Conservation (phyloP, 2,329 filamentous ascomycete species). For the Beauveria caledonica region DNA sequence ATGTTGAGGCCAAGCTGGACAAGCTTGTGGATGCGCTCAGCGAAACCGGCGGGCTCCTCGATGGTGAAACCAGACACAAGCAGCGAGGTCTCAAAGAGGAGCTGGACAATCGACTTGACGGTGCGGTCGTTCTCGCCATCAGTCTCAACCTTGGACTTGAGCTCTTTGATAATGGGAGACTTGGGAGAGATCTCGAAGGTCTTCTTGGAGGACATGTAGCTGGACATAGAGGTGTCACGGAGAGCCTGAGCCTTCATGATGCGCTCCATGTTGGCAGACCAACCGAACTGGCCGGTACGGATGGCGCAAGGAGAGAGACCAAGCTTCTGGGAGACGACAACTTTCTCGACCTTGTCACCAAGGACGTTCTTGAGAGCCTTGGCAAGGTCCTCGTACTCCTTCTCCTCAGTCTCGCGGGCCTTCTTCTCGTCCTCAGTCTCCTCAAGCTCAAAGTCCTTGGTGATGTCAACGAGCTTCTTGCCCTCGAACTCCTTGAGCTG, state of each 20-base stretch:
- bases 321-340: constrained; percentile 97
- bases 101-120: constrained; percentile 97
- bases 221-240: constrained; percentile 98
- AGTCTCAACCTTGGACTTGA: constrained; percentile 97
- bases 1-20: constrained; percentile 96
- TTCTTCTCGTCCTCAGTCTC: constrained; percentile 99
- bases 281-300: constrained; percentile 98
- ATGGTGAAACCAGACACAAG: constrained; percentile 99
- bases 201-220: constrained; percentile 99
- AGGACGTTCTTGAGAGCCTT: constrained; percentile 99
- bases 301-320: constrained; percentile 92
- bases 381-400: constrained; percentile 90
- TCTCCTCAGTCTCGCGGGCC: constrained; percentile 89
- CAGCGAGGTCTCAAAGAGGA: constrained; percentile 97
- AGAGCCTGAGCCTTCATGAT: constrained; percentile 99
- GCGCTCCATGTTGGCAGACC: constrained; percentile 99
- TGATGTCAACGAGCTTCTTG: constrained; percentile 99
- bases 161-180: constrained; percentile 95
- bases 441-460: constrained; percentile 99
- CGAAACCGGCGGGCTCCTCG: constrained; percentile 94
- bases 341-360: constrained; percentile 99
- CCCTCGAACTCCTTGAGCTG: constrained; percentile 99
- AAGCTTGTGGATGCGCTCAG: constrained; percentile 99
- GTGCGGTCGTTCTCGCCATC: constrained; percentile 98
- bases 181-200: constrained; percentile 99